Evolutionary conservation across 345 rosid genomes (phyloP), one percentile per base, ranked within the genome.

Genomic region (Dipteronia dyeriana): DNA sequence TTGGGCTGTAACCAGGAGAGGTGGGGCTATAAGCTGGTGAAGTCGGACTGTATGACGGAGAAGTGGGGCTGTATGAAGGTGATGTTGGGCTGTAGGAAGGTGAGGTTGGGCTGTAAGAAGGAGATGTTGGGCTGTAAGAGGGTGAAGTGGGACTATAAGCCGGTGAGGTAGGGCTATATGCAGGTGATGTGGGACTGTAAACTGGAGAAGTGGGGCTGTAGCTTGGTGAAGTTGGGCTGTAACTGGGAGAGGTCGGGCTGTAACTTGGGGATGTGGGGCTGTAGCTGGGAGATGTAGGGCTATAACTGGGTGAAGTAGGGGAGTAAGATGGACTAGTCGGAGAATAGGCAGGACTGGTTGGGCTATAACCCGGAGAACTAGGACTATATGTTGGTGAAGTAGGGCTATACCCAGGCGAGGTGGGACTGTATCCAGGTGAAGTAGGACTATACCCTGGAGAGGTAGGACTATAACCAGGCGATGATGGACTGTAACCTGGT

Each of bases 361-460:
- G 98, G 76, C 97, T 93, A 67, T 88, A 95, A 14, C 91, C 85
- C 38, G 97, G 98, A 64, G 97, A 91, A 66, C 91, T 92, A 6
- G 98, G 98, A 75, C 97, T 92, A 68, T 95, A 95, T 20, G 88
- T 85, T 17, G 98, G 99, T 1, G 99, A 95, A 19, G 97, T 91
- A 34, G 98, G 97, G 75, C 95, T 92, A 31, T 90, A 94, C 0
- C 91, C 91, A 0, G 97, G 98, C 0, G 97, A 92, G 1, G 95
- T 88, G 13, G 97, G 97, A 75, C 94, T 93, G 78, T 93, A 95
- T 3, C 88, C 89, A 43, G 97, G 98, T 0, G 98, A 95, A 0
- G 97, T 87, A 0, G 97, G 97, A 43, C 93, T 95, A 72, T 95
- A 95, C 2, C 89, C 92, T 17, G 95, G 97, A 0, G 98, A 95